These are phyloP conservation scores for Penicillium ochrochloron DNA, from an alignment of 495 filamentous ascomycete species.

Conservation along the genomic window DNA sequence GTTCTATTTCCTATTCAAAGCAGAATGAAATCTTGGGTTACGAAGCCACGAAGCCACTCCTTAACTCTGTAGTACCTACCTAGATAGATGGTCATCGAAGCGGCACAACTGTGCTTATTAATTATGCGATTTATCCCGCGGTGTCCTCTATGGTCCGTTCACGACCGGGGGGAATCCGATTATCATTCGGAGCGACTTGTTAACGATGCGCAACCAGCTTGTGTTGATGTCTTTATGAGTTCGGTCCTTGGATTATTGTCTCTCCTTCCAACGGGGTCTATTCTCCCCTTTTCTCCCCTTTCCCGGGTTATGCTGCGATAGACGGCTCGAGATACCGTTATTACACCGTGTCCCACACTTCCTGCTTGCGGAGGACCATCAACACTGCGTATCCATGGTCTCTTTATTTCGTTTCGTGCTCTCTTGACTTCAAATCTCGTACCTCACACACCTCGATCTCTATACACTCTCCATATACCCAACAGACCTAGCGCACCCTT, in stretches of 20 bases:
- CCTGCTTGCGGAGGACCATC: background rate
- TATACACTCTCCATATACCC: background rate
- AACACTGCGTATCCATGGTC: conserved; percentile 22
- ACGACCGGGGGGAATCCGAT: background rate
- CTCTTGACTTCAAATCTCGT: conserved; percentile 7
- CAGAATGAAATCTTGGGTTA: no score
- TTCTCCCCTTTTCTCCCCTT: background rate
- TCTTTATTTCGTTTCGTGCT: conserved; percentile 12
- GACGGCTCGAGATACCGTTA: background rate
- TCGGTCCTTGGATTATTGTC: background rate
- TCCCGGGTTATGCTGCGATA: background rate
- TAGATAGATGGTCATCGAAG: background rate
- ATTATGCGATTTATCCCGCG: background rate
- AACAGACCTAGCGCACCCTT: conserved; percentile 16
- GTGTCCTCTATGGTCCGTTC: background rate
- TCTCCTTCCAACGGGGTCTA: background rate
- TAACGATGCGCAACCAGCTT: conserved; percentile 3
- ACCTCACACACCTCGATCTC: background rate
- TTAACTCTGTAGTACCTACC: no score
- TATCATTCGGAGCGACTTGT: background rate
- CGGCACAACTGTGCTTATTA: background rate
- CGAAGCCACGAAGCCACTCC: no score
- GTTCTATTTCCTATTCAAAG: no score
- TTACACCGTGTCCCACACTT: conserved; percentile 7
- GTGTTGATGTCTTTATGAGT: background rate